Evolutionary conservation across 1,139 yeast genomes (phyloP).

Genomic region (Blastobotrys ciferrii): DNA sequence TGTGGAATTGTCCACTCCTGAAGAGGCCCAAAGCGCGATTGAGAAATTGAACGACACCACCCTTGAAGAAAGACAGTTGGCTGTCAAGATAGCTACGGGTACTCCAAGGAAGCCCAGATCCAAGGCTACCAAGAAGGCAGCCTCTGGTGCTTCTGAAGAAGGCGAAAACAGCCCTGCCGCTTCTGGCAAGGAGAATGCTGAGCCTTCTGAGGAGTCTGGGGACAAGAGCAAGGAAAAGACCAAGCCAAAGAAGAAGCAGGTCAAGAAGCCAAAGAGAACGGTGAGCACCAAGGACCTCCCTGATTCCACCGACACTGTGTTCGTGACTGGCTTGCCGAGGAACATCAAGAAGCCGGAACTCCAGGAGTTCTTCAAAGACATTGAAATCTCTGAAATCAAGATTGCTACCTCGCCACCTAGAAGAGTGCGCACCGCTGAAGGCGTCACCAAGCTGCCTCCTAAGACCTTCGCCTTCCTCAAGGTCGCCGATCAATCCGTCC

Average conservation of each 20-base stretch:
- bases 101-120: conserved; percentile 16
- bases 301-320: conserved; percentile 48
- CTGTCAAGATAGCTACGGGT: conserved; percentile 50
- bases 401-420: conserved; percentile 15
- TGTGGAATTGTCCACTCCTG: conserved; percentile 54
- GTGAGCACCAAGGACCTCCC: conserved; percentile 6
- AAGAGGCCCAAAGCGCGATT: conserved; percentile 50
- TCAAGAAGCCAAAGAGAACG: conserved; percentile 13
- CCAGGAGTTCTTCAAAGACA: conserved; percentile 28
- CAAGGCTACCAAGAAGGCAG: conserved; percentile 2
- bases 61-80: conserved; percentile 48
- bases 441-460: conserved; percentile 34
- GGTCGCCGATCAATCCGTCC: conserved; percentile 45
- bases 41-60: conserved; percentile 47
- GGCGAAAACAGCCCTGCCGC: conserved; percentile 3
- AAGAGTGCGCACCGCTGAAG: conserved; percentile 17
- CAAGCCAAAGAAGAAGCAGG: conserved; percentile 10
- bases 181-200: conserved; percentile 8
- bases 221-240: not conserved
- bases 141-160: conserved; percentile 1
- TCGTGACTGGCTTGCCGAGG: conserved; percentile 47
- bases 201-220: conserved; percentile 11
- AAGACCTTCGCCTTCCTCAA: conserved; percentile 52
- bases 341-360: conserved; percentile 34
- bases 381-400: conserved; percentile 26